phyloP scores from a whole-genome alignment of 176 grass and related monocot genomes.

The Microstegium vimineum region DNA sequence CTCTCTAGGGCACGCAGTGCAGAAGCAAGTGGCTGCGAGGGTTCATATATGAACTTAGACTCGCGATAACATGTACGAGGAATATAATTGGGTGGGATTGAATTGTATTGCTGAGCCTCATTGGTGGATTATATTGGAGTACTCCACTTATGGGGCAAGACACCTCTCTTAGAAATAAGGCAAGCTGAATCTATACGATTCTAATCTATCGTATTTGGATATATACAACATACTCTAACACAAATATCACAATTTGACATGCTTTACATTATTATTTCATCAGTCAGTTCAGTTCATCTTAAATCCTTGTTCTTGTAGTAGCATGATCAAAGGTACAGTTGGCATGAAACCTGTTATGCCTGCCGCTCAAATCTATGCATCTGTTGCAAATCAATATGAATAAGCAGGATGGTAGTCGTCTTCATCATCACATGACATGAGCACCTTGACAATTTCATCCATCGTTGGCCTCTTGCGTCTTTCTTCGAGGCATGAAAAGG shows the following conservation, averaged over 20 bases:
- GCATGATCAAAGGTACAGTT: not conserved
- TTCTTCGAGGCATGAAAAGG: slow-evolving; percentile 54
- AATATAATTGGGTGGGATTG: not conserved
- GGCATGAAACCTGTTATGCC: not conserved
- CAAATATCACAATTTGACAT: not conserved
- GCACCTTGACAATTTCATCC: slow-evolving; percentile 50
- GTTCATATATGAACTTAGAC: not conserved
- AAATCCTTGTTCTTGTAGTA: not conserved
- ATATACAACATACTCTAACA: not conserved
- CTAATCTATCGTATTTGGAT: not conserved
- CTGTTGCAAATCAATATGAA: slow-evolving; percentile 38
- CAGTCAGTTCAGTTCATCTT: not conserved
- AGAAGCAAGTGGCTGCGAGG: too few relatives aligned
- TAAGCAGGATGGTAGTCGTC: slow-evolving; percentile 35
- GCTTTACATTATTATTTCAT: not conserved
- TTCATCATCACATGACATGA: slow-evolving; percentile 51
- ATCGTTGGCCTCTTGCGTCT: slow-evolving; percentile 61
- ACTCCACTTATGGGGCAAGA: not conserved
- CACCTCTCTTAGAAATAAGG: not conserved
- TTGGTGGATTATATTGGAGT: not conserved
- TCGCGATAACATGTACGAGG: not conserved
- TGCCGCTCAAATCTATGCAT: not conserved
- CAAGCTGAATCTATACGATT: not conserved
- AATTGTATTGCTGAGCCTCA: not conserved
- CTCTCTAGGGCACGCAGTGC: not conserved